phyloP scores from a whole-genome alignment of 163 green algal species.

The Chlamydomonas reinhardtii region DNA sequence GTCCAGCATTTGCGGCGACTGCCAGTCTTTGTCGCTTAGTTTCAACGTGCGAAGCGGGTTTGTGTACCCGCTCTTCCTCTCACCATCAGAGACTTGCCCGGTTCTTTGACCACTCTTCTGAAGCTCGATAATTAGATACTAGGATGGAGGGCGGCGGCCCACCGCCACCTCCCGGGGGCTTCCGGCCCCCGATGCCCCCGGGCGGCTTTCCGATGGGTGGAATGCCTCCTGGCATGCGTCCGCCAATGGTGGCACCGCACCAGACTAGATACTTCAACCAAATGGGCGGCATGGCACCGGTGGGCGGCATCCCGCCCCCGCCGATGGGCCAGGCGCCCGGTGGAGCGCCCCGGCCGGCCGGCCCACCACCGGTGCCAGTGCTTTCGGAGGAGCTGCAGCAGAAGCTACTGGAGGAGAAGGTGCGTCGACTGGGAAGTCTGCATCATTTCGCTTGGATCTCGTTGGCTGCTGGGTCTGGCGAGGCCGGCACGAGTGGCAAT shows the following conservation, averaged over 20 bases:
- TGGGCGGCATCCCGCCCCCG: not conserved
- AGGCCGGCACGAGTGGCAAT: too few species aligned
- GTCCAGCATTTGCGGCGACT: not conserved
- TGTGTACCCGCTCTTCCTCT: not conserved
- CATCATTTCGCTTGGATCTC: not conserved
- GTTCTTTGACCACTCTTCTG: not conserved
- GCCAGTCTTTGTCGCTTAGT: not conserved
- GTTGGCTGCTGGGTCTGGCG: too few species aligned
- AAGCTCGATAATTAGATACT: too few species aligned
- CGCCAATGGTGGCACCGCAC: constrained; percentile 5
- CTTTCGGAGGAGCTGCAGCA: constrained; percentile 44
- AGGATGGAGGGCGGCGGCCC: constrained; percentile 44
- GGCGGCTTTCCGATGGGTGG: not conserved
- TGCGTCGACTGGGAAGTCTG: not conserved
- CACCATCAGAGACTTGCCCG: not conserved
- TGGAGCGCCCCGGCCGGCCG: not conserved
- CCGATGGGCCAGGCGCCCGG: not conserved
- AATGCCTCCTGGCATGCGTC: constrained; percentile 9
- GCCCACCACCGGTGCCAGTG: not conserved
- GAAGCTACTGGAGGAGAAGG: constrained; percentile 40
- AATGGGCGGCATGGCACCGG: constrained; percentile 2
- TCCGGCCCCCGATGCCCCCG: not conserved
- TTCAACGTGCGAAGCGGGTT: not conserved
- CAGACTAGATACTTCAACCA: constrained; percentile 49
- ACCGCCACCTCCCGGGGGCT: constrained; percentile 19